Conservation (phyloP, 2,329 filamentous ascomycete species). For the Cadophora sp. region DNA sequence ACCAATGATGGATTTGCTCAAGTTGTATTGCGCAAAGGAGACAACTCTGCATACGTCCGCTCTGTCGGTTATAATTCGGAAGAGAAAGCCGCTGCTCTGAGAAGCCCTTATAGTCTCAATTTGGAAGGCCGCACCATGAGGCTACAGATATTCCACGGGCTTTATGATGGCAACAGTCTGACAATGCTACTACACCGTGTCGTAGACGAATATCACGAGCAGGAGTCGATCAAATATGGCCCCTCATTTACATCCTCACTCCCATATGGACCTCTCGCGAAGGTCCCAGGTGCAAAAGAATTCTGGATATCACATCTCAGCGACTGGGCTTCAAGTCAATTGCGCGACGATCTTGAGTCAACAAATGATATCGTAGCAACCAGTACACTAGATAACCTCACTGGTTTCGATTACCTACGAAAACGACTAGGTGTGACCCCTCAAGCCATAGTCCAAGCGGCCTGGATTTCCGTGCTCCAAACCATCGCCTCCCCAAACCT, state of each 20-base stretch:
- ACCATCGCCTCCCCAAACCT: slow-evolving; percentile 51
- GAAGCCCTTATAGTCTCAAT: slow-evolving; percentile 35
- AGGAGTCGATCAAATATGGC: slow-evolving; percentile 41
- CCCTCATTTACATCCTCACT: slow-evolving; percentile 72
- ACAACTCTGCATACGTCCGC: slow-evolving; percentile 53
- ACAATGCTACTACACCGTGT: slow-evolving; percentile 69
- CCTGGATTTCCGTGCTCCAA: slow-evolving; percentile 72
- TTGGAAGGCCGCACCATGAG: slow-evolving; percentile 50
- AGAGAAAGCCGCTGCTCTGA: slow-evolving; percentile 39
- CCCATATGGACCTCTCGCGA: slow-evolving; percentile 70
- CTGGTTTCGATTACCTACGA: slow-evolving; percentile 58
- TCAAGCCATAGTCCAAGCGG: slow-evolving; percentile 79
- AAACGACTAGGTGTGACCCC: slow-evolving; percentile 72
- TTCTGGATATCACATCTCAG: slow-evolving; percentile 67
- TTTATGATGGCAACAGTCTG: slow-evolving; percentile 87
- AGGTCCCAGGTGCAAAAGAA: slow-evolving; percentile 51
- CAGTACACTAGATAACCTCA: slow-evolving; percentile 46
- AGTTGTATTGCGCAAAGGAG: slow-evolving; percentile 59
- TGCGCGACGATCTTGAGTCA: slow-evolving; percentile 21
- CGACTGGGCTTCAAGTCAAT: slow-evolving; percentile 31
- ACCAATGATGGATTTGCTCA: slow-evolving; percentile 82
- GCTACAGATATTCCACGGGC: slow-evolving; percentile 80
- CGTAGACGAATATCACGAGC: slow-evolving; percentile 54
- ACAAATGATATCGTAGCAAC: slow-evolving; percentile 36
- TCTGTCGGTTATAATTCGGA: slow-evolving; percentile 35